Evolutionary conservation across 768 basidiomycete genomes (phyloP), one percentile per base, ranked within the genome.

Genomic region (Myochromella boudieri): DNA sequence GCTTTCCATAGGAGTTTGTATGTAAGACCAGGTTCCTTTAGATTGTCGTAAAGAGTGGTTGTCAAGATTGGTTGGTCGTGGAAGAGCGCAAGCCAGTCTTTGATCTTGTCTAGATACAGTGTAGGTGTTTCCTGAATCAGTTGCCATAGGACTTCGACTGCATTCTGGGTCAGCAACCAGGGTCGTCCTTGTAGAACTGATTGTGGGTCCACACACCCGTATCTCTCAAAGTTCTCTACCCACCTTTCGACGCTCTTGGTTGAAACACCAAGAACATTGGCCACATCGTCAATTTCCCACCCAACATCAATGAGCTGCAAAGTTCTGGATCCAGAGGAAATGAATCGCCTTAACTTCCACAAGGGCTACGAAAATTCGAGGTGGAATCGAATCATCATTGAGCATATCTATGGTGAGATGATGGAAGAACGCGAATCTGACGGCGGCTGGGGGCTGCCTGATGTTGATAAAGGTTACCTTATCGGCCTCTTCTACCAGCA

Each of bases 71-170:
- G 33, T 6, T 40, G 26, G 32, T 59, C 49, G 31, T 48, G 58
- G 15, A 26, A 29, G 22, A 44, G 20, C 12, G 43, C 43, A 32
- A 63, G 53, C 56, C 57, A 62, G 28, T 61, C 54, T 43, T 37
- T 28, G 21, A 63, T 51, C 39, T 61, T 50, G 31, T 61, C 60
- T 4, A 61, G 51, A 40, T 52, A 63, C 15, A 58, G 37, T 41
- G 48, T 48, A 7, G 54, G 57, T 8, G 49, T 21, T 43, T 56
- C 52, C 2, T 31, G 31, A 22, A 56, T 36, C 1, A 58, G 46
- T 1, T 41, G 37, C 14, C 39, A 18, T 10, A 58, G 45, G 28
- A 50, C 51, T 10, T 53, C 45, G 25, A 51, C 49, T 10, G 42
- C 43, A 22, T 42, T 21, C 17, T 37, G 22, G 20, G 21, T 43